phyloP scores from a whole-genome alignment of 2,329 filamentous ascomycete species.

The Aspergillaceae sp. region DNA sequence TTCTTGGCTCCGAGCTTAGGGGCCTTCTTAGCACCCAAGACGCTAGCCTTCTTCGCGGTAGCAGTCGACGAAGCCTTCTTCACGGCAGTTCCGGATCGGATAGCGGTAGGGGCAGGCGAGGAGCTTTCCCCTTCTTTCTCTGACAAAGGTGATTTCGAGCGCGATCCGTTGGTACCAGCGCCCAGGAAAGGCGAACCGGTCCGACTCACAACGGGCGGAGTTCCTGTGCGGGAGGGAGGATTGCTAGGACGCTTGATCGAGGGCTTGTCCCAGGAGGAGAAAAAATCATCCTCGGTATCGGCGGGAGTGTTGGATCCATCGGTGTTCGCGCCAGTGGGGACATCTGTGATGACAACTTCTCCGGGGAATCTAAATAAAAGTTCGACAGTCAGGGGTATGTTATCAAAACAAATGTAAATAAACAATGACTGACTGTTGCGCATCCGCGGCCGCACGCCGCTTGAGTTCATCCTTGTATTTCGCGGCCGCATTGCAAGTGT shows the following conservation, averaged over 20 bases:
- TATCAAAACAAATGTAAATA: neutral
- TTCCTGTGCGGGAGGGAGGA: constrained; percentile 79
- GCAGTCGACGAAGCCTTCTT: constrained; percentile 60
- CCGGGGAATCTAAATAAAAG: constrained; percentile 57
- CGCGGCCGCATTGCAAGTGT: constrained; percentile 81
- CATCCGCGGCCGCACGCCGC: constrained; percentile 71
- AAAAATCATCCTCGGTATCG: constrained; percentile 86
- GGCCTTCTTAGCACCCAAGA: constrained; percentile 77
- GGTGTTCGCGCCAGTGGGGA: constrained; percentile 52
- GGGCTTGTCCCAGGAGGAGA: constrained; percentile 98
- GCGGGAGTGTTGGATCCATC: constrained; percentile 67
- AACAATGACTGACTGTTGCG: constrained; percentile 60
- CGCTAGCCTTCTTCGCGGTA: constrained; percentile 69
- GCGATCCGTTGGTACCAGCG: constrained; percentile 57
- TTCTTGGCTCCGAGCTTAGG: constrained; percentile 90
- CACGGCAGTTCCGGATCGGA: constrained; percentile 68
- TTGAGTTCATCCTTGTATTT: constrained; percentile 98
- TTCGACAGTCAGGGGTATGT: constrained; percentile 3
- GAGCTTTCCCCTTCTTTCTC: constrained; percentile 46
- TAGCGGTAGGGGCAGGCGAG: constrained; percentile 52
- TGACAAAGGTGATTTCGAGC: constrained; percentile 74
- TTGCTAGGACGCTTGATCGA: constrained; percentile 94
- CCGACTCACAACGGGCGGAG: constrained; percentile 70
- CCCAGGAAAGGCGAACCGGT: constrained; percentile 87
- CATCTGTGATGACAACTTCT: constrained; percentile 78